Conservation (phyloP, 2,329 filamentous ascomycete genomes). For the Xylaria digitata region DNA sequence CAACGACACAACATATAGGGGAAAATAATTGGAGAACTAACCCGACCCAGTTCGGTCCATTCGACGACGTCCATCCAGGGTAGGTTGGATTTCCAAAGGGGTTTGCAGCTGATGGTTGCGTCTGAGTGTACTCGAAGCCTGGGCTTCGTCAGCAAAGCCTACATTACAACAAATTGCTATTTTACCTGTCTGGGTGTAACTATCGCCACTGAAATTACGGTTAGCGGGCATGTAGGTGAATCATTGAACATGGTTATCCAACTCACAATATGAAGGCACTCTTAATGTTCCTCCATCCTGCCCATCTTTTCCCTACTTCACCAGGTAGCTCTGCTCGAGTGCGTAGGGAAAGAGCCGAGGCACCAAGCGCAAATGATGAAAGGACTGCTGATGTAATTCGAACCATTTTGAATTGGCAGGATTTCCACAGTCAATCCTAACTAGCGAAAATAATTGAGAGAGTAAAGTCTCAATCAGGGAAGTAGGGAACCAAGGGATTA, state of each 20-base stretch:
- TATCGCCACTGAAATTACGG: conserved; percentile 46
- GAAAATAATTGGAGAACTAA: conserved; percentile 11
- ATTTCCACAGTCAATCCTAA: background rate
- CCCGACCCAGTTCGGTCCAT: conserved; percentile 63
- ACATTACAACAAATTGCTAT: background rate
- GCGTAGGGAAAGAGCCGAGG: conserved; percentile 18
- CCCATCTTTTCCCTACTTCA: conserved; percentile 44
- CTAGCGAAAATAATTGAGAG: background rate
- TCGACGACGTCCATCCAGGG: conserved; percentile 61
- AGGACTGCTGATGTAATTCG: conserved; percentile 10
- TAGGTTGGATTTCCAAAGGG: conserved; percentile 72
- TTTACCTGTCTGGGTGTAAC: conserved; percentile 50
- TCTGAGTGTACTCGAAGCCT: conserved; percentile 64
- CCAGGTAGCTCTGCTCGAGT: background rate
- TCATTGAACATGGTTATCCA: conserved; percentile 28
- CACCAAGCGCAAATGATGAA: conserved; percentile 30
- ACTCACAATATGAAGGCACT: conserved; percentile 58
- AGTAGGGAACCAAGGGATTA: conserved; percentile 9
- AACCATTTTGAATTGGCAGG: conserved; percentile 24
- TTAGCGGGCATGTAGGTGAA: conserved; percentile 10
- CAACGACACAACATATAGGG: background rate
- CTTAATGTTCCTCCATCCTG: conserved; percentile 54
- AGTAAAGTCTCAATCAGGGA: background rate
- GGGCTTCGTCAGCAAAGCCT: conserved; percentile 27
- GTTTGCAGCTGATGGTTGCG: conserved; percentile 64